phyloP scores from a whole-genome alignment of 2,329 filamentous ascomycete genomes.

The Penicillium sp. region DNA sequence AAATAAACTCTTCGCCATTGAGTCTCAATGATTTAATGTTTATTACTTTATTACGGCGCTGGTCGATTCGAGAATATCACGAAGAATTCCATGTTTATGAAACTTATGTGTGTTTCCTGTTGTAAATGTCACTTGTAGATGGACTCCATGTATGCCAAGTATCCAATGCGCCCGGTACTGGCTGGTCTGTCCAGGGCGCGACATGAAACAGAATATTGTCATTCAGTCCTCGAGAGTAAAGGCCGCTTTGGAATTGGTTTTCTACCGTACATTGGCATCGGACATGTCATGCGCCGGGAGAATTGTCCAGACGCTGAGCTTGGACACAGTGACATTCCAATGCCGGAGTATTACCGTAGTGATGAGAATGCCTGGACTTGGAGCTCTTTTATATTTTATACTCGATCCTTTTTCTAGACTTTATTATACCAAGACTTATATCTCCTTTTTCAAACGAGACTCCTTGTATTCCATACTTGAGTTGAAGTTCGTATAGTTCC shows the following conservation, averaged over 20 bases:
- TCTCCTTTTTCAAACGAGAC: not conserved
- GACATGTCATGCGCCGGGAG: not conserved
- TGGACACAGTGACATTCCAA: conserved; percentile 19
- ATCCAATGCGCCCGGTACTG: not conserved
- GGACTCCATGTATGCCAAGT: not conserved
- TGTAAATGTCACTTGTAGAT: not conserved
- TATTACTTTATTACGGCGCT: not conserved
- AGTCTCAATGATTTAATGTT: not conserved
- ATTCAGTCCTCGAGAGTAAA: not conserved
- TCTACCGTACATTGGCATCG: not conserved
- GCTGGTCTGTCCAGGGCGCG: not conserved
- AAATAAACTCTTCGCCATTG: conserved; percentile 20
- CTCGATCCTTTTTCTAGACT: not conserved
- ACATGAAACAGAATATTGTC: not conserved
- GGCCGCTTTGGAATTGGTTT: not conserved
- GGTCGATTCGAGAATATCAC: not conserved
- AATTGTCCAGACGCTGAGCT: not conserved
- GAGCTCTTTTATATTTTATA: not conserved
- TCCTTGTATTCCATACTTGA: not conserved
- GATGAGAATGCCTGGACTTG: conserved; percentile 11
- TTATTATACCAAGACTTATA: not conserved
- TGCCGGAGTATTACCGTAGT: conserved; percentile 21
- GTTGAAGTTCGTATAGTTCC: not conserved
- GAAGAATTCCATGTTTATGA: not conserved
- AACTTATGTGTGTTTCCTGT: not conserved